These are phyloP conservation scores for Telopea speciosissima DNA, from an alignment of 177 flowering plant genomes.

Conservation along the genomic window DNA sequence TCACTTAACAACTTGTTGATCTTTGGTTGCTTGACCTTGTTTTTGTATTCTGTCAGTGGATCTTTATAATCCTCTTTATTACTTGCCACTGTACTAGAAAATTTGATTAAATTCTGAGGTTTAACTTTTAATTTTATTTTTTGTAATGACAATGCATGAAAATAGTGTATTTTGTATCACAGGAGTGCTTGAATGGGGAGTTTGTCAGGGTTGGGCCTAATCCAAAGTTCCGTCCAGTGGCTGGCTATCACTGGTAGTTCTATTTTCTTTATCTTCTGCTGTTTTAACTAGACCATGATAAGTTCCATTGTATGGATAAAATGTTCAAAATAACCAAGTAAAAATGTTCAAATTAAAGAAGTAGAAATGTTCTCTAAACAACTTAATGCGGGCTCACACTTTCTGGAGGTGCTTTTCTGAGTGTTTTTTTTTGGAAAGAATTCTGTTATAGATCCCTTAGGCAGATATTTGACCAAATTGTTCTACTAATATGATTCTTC, in stretches of 20 bases:
- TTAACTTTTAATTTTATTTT: neutral
- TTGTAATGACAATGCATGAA: neutral
- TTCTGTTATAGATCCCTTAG: neutral
- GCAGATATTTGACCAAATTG: too few species aligned
- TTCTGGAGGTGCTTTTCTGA: neutral
- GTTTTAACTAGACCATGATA: neutral
- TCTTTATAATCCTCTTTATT: neutral
- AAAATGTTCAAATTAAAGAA: neutral
- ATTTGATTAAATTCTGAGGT: neutral
- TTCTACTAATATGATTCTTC: neutral
- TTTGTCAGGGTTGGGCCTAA: slow-evolving; percentile 96
- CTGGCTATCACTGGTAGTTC: slow-evolving; percentile 83
- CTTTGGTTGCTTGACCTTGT: neutral
- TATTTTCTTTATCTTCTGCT: neutral
- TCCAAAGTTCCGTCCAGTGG: slow-evolving; percentile 85
- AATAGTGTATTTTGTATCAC: slow-evolving; percentile 7
- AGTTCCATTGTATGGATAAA: neutral
- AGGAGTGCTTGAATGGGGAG: slow-evolving; percentile 97
- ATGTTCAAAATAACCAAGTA: neutral
- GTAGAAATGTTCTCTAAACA: neutral
- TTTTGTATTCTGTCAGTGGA: neutral
- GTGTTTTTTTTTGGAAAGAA: neutral
- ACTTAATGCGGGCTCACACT: neutral
- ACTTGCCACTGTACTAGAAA: neutral
- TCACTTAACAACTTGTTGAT: neutral